Base-by-base conservation (phyloP, 805 yeast species). In the Kluyveromyces aestuarii region DNA sequence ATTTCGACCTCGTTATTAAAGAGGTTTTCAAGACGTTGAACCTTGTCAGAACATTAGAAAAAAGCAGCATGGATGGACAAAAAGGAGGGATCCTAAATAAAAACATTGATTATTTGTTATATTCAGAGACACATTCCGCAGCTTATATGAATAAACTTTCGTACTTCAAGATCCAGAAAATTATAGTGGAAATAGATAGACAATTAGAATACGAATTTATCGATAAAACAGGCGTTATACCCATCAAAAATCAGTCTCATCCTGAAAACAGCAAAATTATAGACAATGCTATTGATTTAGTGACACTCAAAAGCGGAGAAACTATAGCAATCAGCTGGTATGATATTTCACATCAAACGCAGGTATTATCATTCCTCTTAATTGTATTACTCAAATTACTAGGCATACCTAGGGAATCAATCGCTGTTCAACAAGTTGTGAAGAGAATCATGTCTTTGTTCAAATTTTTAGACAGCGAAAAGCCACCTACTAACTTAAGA, bases 321-420 rank as follows among this genome's bases (percentile, higher is more conserved):
- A 52, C 52, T 18, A 55, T 66, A 19, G 68, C 68, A 6, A 59
- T 66, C 8, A 64, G 69, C 46, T 66, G 70, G 70, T 66, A 66
- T 50, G 70, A 66, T 47, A 66, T 66, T 14, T 64, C 70, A 4
- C 70, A 66, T 50, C 70, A 66, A 47, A 63, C 68, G 1, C 70
- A 66, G 52, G 70, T 63, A 1, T 52, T 66, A 13, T 66, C 69
- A 0, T 64, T 64, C 41, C 49, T 64, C 21, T 45, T 66, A 10
- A 64, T 64, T 35, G 68, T 64, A 10, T 45, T 64, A 25, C 50
- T 64, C 40, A 66, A 64, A 45, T 50, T 66, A 14, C 48, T 66
- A 21, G 66, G 68, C 27, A 52, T 66, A 14, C 66, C 68, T 16
- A 64, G 60, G 47, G 62, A 61, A 48, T 64, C 68, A 0, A 57